A percentile compares a stretch with the other conserved stretches of the same genome.
These are phyloP conservation scores for Amniculicola lignicola DNA, from an alignment of 495 filamentous ascomycete genomes.

Conservation along the genomic window DNA sequence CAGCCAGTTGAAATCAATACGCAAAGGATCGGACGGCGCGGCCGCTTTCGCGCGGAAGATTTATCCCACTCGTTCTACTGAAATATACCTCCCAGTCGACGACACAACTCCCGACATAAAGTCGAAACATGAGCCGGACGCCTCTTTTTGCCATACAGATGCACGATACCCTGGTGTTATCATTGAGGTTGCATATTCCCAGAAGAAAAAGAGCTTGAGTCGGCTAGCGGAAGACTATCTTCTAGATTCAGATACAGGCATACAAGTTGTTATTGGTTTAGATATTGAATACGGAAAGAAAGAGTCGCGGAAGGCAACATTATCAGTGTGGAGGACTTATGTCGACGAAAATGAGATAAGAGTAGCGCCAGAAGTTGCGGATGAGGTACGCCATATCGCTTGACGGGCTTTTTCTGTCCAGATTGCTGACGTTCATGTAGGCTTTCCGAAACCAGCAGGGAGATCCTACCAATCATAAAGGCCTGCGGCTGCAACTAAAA, in stretches of 20 bases:
- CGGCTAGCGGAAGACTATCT: constrained; percentile 42
- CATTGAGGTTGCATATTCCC: constrained; percentile 43
- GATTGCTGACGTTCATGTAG: too few relatives aligned
- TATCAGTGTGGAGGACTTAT: constrained; percentile 24
- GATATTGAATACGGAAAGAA: constrained; percentile 38
- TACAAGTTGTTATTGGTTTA: constrained; percentile 39
- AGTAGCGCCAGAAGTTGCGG: constrained; percentile 22
- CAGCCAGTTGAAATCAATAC: constrained; percentile 18
- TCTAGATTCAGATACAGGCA: constrained; percentile 35
- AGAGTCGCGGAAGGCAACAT: constrained; percentile 25
- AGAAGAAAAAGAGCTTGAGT: constrained; percentile 36
- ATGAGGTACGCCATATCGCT: too few relatives aligned
- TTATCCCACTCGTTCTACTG: constrained; percentile 11
- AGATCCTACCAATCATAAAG: too few relatives aligned
- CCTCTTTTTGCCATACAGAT: constrained; percentile 36
- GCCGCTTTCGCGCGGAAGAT: constrained; percentile 19
- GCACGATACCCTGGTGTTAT: constrained; percentile 39
- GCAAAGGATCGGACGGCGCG: constrained; percentile 6
- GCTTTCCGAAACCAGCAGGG: too few relatives aligned
- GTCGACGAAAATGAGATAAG: constrained; percentile 24
- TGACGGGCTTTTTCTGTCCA: too few relatives aligned
- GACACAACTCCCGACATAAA: constrained; percentile 5
- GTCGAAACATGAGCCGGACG: constrained; percentile 38
- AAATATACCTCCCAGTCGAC: constrained; percentile 17
- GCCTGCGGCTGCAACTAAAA: too few relatives aligned